Evolutionary conservation across 768 basidiomycete species (phyloP), one percentile per base, ranked within the genome.

Genomic region (Floccularia luteovirens): DNA sequence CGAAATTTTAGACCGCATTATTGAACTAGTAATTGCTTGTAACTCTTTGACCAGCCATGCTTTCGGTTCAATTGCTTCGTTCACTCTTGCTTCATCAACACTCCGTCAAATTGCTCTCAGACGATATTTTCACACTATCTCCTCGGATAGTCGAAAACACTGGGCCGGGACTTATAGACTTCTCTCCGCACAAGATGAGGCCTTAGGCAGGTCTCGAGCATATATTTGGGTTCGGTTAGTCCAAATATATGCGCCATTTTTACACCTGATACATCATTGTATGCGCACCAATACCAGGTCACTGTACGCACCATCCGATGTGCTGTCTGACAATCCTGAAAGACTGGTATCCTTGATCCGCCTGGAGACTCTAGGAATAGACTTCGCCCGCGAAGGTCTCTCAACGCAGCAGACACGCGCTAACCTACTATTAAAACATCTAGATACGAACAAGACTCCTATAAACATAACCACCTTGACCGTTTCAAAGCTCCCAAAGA

Each of bases 401-500:
- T 54, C 60, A 4, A 70, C 74, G 6, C 76, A 78, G 45, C 61
- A 64, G 39, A 49, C 50, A 20, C 54, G 60, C 10, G 36, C 65
- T 3, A 53, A 47, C 14, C 53, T 57, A 31, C 57, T 75, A 34
- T 62, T 64, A 39, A 43, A 44, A 24, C 47, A 58, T 19, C 54
- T 67, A 38, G 34, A 49, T 40, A 37, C 50, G 48, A 36, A 50
- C 52, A 37, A 60, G 35, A 39, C 64, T 13, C 54, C 61, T 28
- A 43, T 47, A 1, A 62, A 58, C 31, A 50, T 86, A 32, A 70
- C 63, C 13, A 63, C 61, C 4, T 58, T 87, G 6, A 66, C 58
- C 5, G 59, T 86, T 24, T 70, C 69, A 1, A 61, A 57, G 17
- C 55, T 87, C n/a, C 75, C 81, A 44, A 69, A 68, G 20, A 72